Evolutionary conservation across 371 early-diverging fungal genomes (phyloP).

Genomic region (Rhizopus stolonifer): DNA sequence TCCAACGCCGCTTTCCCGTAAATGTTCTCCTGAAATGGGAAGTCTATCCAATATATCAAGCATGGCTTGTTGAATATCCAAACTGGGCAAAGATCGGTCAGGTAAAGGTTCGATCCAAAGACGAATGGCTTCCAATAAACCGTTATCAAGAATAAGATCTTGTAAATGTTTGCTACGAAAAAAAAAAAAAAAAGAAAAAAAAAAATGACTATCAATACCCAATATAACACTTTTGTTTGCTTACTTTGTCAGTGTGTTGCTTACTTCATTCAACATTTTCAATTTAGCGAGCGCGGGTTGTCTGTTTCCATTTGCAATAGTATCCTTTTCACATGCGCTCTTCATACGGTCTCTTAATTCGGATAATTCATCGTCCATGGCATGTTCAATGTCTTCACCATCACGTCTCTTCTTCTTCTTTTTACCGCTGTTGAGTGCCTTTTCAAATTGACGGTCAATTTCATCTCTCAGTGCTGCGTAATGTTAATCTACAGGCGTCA

Average conservation of each 20-base stretch:
- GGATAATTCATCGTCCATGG: slow-evolving; percentile 65
- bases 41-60: slow-evolving; percentile 74
- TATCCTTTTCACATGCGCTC: slow-evolving; percentile 76
- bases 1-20: slow-evolving; percentile 90
- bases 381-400: slow-evolving; percentile 60
- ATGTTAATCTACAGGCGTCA: background rate
- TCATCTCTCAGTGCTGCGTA: slow-evolving; percentile 50
- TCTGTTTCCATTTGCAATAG: slow-evolving; percentile 69
- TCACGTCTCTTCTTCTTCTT: slow-evolving; percentile 63
- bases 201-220: too few species aligned
- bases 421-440: slow-evolving; percentile 62
- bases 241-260: slow-evolving; percentile 69
- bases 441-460: slow-evolving; percentile 61
- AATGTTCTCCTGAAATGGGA: slow-evolving; percentile 83
- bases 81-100: slow-evolving; percentile 91
- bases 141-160: slow-evolving; percentile 81
- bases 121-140: slow-evolving; percentile 84
- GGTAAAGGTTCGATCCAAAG: slow-evolving; percentile 97
- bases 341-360: slow-evolving; percentile 79
- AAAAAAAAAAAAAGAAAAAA: background rate
- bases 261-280: slow-evolving; percentile 74
- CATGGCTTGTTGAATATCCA: slow-evolving; percentile 89
- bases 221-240: slow-evolving; percentile 6
- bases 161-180: slow-evolving; percentile 54
- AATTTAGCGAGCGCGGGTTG: slow-evolving; percentile 85